These are phyloP conservation scores for Leersia perrieri DNA, from an alignment of 176 grass and related monocot species.

Conservation along the genomic window DNA sequence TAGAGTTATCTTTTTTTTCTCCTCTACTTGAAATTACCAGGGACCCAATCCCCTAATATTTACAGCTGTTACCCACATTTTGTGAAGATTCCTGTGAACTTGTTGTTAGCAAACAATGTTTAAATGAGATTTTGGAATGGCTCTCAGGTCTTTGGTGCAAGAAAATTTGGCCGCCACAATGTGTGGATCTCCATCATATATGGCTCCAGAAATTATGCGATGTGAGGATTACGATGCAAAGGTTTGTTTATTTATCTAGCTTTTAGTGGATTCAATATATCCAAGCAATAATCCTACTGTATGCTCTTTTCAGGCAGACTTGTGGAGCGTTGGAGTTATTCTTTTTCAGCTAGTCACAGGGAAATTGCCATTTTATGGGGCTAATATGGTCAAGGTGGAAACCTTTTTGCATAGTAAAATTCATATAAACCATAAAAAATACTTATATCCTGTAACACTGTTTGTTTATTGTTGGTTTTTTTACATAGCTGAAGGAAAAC, in stretches of 20 bases:
- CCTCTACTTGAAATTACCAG: neutral
- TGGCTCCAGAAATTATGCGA: conserved; percentile 75
- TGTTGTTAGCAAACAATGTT: conserved; percentile 10
- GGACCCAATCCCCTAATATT: neutral
- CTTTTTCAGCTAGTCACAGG: conserved; percentile 76
- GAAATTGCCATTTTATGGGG: conserved; percentile 47
- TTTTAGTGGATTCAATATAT: neutral
- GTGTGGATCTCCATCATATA: conserved; percentile 73
- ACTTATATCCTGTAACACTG: conserved; percentile 14
- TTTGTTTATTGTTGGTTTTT: conserved; percentile 17
- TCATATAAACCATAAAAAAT: neutral
- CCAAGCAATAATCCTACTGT: neutral
- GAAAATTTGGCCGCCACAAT: conserved; percentile 71
- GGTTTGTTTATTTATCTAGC: conserved; percentile 30
- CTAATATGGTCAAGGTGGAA: conserved; percentile 40
- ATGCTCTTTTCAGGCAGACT: conserved; percentile 59
- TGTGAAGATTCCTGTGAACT: neutral
- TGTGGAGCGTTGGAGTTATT: conserved; percentile 77
- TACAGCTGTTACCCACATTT: neutral
- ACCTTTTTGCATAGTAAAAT: neutral
- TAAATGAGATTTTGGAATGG: neutral
- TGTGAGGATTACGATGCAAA: conserved; percentile 66
- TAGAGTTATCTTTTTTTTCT: neutral
- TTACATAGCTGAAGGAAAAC: conserved; percentile 51
- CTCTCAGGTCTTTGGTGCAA: conserved; percentile 48